Percentiles rank a stretch among this genome's conserved stretches.
Conservation (phyloP, 768 basidiomycete species). For the Rhodosporidiobolus odoratus region DNA sequence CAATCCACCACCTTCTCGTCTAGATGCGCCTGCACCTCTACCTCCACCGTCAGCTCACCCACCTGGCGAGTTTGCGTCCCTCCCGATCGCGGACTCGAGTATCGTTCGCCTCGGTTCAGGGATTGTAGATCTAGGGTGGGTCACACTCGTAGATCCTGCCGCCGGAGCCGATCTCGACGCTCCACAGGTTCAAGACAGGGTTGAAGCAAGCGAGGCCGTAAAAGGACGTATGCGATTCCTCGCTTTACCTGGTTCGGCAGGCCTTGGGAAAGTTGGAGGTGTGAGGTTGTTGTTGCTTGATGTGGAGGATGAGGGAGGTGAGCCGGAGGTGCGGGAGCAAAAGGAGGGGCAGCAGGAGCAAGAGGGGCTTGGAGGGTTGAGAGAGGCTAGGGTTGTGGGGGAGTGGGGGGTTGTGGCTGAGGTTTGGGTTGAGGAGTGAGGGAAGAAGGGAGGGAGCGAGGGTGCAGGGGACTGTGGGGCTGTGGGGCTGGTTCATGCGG, state of each 20-base stretch:
- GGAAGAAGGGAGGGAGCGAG: too few relatives aligned
- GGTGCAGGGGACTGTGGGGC: too few relatives aligned
- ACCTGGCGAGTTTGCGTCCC: not conserved
- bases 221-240: not conserved
- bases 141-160: not conserved
- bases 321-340: not conserved
- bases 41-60: not conserved
- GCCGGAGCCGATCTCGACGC: too few relatives aligned
- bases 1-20: not conserved
- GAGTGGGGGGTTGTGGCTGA: not conserved
- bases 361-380: too few relatives aligned
- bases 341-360: not conserved
- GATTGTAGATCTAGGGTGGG: constrained; percentile 1
- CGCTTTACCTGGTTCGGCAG: not conserved
- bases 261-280: not conserved
- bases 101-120: not conserved
- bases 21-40: not conserved
- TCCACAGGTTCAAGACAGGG: too few relatives aligned
- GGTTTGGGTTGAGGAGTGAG: constrained; percentile 6
- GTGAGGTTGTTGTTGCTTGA: constrained; percentile 5
- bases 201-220: too few relatives aligned
- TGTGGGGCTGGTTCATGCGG: too few relatives aligned
- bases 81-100: not conserved
- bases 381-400: not conserved
- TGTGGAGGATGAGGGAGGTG: not conserved